Base-by-base conservation (phyloP, 2,329 filamentous ascomycete genomes). In the Colletotrichum sublineola region DNA sequence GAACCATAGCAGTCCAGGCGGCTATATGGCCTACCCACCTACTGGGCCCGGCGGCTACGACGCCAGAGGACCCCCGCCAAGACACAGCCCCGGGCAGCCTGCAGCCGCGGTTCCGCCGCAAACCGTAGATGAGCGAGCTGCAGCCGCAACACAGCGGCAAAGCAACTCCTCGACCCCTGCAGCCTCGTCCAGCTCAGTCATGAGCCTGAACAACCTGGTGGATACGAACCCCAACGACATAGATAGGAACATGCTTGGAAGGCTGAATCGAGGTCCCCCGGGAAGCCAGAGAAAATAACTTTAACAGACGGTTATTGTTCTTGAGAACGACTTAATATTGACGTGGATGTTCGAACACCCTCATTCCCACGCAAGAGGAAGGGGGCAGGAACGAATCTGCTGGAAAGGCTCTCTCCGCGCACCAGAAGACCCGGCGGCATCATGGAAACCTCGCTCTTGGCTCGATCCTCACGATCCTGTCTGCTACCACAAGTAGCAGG, bases 171-270 rank as follows among this genome's bases (percentile, higher is more conserved):
- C 80, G 70, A 81, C 81, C 58, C 76, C 81, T 18, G 73, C 73
- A 18, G 67, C 71, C 15, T 56, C 71, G 24, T 71, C 73, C 14
- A 74, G 71, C 29, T 87, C 86, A n/a, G 83, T 87, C 31, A 89
- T 88, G 86, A 88, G 85, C 75, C 76, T 88, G 52, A 86, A 84
- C 76, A 87, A 86, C 69, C 79, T 87, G 73, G 84, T 88, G 77
- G 86, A 85, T 38, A 84, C 73, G 72, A 68, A 55, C 67, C 76
- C 57, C 50, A 85, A 82, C 75, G 87, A 89, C 68, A 88, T 89
- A 69, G 88, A 90, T 75, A 83, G 84, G 75, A 84, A 81, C 71
- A 90, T 90, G 88, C 81, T 90, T 68, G 84, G 84, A 50, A 84
- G 86, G 48, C 77, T 89, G 63, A 86, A 88, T 74, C 81, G 84